These are phyloP conservation scores for Rhizophagus clarus DNA, from an alignment of 192 early-diverging fungal genomes.

Conservation along the genomic window DNA sequence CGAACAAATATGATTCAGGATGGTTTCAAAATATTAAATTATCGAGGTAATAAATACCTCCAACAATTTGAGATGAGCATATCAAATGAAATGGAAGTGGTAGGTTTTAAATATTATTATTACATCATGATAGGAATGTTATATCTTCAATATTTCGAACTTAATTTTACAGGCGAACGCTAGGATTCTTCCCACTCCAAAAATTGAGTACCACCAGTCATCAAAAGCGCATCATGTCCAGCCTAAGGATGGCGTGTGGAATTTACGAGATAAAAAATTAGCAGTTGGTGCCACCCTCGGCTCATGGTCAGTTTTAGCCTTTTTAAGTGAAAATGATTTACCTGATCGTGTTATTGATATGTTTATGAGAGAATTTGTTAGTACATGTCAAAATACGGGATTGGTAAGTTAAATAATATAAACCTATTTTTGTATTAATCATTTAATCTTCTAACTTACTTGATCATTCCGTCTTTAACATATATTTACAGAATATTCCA, in stretches of 20 bases:
- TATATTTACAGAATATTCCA: too few species aligned
- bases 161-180: slow-evolving; percentile 34
- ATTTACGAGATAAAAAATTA: slow-evolving; percentile 81
- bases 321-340: slow-evolving; percentile 30
- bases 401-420: too few species aligned
- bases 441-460: too few species aligned
- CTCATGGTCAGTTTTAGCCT: slow-evolving; percentile 80
- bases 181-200: slow-evolving; percentile 79
- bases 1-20: slow-evolving; percentile 81
- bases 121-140: slow-evolving; percentile 39
- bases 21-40: slow-evolving; percentile 65
- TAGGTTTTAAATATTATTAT: slow-evolving; percentile 28
- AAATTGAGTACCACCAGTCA: slow-evolving; percentile 60
- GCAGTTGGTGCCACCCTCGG: slow-evolving; percentile 70
- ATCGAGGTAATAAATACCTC: slow-evolving; percentile 71
- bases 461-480: too few species aligned
- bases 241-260: slow-evolving; percentile 81
- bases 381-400: too few species aligned
- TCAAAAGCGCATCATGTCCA: slow-evolving; percentile 50
- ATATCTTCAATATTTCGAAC: too few species aligned
- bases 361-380: too few species aligned
- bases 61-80: slow-evolving; percentile 74
- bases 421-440: too few species aligned
- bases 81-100: slow-evolving; percentile 62
- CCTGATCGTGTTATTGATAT: too few species aligned